These are phyloP conservation scores for Lepiota brunneoincarnata DNA, from an alignment of 768 basidiomycete genomes.

Conservation along the genomic window DNA sequence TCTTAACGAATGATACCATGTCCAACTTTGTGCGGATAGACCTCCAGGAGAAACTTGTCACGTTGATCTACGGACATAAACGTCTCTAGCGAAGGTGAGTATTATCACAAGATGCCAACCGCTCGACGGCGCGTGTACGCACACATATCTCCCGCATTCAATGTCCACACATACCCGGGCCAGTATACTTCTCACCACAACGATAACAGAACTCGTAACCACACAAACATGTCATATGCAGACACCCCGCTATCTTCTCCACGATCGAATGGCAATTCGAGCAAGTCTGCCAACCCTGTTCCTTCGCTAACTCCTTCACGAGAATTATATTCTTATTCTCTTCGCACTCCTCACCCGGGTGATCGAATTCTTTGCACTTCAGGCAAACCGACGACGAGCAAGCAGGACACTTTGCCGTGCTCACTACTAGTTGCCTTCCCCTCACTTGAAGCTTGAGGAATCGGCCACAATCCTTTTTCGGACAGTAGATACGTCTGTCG, in stretches of 20 bases:
- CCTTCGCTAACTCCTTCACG: slow-evolving; percentile 40
- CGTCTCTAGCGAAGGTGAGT: no score
- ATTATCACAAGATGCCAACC: no score
- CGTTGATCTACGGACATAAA: no score
- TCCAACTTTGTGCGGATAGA: background rate
- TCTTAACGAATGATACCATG: no score
- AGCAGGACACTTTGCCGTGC: background rate
- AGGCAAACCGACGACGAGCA: slow-evolving; percentile 7
- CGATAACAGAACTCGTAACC: slow-evolving; percentile 60
- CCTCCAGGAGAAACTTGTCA: no score
- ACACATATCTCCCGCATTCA: background rate
- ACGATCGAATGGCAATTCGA: slow-evolving; percentile 53
- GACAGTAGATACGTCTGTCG: slow-evolving; percentile 11
- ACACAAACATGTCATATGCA: slow-evolving; percentile 66
- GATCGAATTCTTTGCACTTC: slow-evolving; percentile 6
- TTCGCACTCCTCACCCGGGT: slow-evolving; percentile 13
- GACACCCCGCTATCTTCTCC: slow-evolving; percentile 55
- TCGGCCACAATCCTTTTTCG: slow-evolving; percentile 1
- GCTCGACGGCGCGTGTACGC: background rate
- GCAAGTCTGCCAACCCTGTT: slow-evolving; percentile 58
- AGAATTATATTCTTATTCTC: background rate
- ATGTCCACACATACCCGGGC: background rate
- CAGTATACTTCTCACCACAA: slow-evolving; percentile 48
- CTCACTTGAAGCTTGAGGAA: slow-evolving; percentile 1
- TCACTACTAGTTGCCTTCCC: background rate